Percentiles rank a stretch among this genome's conserved stretches.
phyloP scores from a whole-genome alignment of 495 filamentous ascomycete species.

The Lasiosphaeriaceae sp. region DNA sequence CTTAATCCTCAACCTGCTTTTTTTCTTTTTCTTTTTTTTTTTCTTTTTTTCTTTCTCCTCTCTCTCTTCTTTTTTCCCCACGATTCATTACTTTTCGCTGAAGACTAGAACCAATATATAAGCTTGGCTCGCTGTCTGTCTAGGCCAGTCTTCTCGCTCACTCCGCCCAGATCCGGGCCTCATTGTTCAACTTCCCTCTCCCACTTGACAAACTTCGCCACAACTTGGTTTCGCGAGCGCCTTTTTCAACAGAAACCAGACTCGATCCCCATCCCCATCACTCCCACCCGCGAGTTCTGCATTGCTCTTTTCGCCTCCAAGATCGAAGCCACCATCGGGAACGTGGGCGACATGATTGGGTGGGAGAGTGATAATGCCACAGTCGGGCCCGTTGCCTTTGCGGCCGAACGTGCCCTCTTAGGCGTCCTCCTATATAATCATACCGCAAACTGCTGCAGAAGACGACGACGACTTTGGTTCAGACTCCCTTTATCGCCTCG shows the following conservation, averaged over 20 bases:
- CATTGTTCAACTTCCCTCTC: slow-evolving; percentile 28
- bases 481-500: slow-evolving; percentile 33
- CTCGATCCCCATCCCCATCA: slow-evolving; percentile 18
- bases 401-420: slow-evolving; percentile 29
- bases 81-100: no score
- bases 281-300: slow-evolving; percentile 33
- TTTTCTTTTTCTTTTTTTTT: no score
- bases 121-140: no score
- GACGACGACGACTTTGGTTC: slow-evolving; percentile 7
- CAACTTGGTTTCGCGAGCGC: slow-evolving; percentile 18
- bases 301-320: slow-evolving; percentile 29
- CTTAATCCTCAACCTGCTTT: no score
- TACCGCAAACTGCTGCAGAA: slow-evolving; percentile 17
- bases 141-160: slow-evolving; percentile 12
- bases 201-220: slow-evolving; percentile 15
- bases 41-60: no score
- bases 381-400: slow-evolving; percentile 26
- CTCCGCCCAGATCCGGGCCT: slow-evolving; percentile 26
- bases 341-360: slow-evolving; percentile 32
- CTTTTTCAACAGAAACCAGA: not conserved
- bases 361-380: slow-evolving; percentile 26
- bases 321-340: slow-evolving; percentile 30
- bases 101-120: no score
- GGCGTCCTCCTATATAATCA: slow-evolving; percentile 27
- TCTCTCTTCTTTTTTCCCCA: no score